Conservation (phyloP, 225 moss, liverwort and hornwort genomes). For the Pseudoscleropodium purum region DNA sequence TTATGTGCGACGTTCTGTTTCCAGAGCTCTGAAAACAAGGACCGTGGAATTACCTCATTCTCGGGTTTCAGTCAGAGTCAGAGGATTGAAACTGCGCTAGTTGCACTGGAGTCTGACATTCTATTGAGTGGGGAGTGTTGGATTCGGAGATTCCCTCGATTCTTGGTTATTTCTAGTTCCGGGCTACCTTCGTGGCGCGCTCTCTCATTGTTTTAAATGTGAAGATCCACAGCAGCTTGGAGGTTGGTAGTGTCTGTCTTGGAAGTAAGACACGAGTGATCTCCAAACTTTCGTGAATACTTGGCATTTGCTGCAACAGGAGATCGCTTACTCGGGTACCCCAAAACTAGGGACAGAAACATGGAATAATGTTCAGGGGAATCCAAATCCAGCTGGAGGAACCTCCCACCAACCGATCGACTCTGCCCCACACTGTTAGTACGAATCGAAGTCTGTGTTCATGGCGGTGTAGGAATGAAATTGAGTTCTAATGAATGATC, state of each 20-base stretch:
- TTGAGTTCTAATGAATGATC: neutral
- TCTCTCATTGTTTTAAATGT: neutral
- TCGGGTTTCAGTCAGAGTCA: too few relatives aligned
- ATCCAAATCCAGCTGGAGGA: neutral
- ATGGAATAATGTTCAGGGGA: neutral
- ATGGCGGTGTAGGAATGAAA: neutral
- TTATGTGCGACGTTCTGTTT: neutral
- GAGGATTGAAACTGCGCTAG: neutral
- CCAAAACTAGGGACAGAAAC: too few relatives aligned
- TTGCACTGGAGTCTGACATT: too few relatives aligned
- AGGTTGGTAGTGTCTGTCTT: neutral
- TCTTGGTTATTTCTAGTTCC: neutral
- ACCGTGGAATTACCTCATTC: neutral
- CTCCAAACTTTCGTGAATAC: neutral
- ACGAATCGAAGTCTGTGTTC: neutral
- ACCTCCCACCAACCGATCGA: neutral
- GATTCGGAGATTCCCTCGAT: neutral
- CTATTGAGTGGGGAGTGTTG: neutral
- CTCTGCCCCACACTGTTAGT: too few relatives aligned
- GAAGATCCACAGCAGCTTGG: neutral
- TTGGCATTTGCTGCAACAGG: neutral
- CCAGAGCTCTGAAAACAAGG: neutral
- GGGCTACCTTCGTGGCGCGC: too few relatives aligned
- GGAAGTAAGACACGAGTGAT: neutral
- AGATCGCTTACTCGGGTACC: neutral